Evolutionary conservation across 305 asterid species (phyloP), one percentile per base, ranked within the genome.

Genomic region (Fraxinus baroniana): DNA sequence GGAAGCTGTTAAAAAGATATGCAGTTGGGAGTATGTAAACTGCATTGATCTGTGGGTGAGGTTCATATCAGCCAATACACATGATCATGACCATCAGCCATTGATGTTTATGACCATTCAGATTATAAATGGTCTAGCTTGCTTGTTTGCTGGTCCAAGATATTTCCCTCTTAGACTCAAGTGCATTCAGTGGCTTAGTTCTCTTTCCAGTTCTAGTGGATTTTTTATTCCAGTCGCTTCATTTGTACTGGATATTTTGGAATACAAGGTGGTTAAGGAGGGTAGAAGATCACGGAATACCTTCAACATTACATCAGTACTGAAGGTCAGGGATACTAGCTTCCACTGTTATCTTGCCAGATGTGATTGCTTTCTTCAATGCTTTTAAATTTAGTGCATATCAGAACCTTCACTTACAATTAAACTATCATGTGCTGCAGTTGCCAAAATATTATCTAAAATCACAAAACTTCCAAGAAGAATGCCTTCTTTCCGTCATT

Each of bases 141-240:
- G 85, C 89, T 81, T 90, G 92, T 94, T 93, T 87, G 86, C 93
- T 77, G 99, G 97, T 79, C 91, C 95, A 64, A 94, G 98, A 93
- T 93, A 96, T 84, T 93, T 93, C 88, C 98, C 98, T 75, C 84
- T 96, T 52, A 88, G 98, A 84, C 89, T 96, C 80, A 93, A 93
- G 90, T 96, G 97, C 86, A 85, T 93, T 37, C 92, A 88, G 82
- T 96, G 99, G 98, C 93, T 96, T 77, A 94, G 91, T 87, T 76
- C 64, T 85, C 92, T 96, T 73, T 86, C 98, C 77, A 88, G 84
- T 86, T 90, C 97, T 55, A 91, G 92, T 89, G 94, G 93, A 79
- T 70, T 78, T 52, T 94, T 92, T 88, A 84, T 96, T 60, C 98
- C 99, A 13, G 87, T 96, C 77, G 87, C 97, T 87, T 91, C 98